These are phyloP conservation scores for Fusarium robinianum DNA, from an alignment of 2,329 filamentous ascomycete genomes.

Conservation along the genomic window DNA sequence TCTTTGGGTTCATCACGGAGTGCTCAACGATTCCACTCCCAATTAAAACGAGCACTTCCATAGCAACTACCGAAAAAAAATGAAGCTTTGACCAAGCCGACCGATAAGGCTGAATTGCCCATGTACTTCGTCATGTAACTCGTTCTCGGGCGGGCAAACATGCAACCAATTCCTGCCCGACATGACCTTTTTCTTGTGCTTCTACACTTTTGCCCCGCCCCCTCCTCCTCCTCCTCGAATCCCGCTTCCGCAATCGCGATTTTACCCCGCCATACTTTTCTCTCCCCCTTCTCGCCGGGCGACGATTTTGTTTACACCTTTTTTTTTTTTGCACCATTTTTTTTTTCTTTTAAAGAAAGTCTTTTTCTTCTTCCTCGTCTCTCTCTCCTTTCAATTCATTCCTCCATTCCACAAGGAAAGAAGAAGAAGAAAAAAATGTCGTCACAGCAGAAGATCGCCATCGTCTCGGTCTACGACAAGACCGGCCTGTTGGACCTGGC, in stretches of 20 bases:
- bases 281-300: slow-evolving; percentile 26
- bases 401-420: neutral
- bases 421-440: slow-evolving; percentile 44
- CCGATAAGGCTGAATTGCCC: no score
- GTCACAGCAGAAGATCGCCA: slow-evolving; percentile 68
- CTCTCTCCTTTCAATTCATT: slow-evolving; percentile 2
- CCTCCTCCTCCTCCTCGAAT: slow-evolving; percentile 29
- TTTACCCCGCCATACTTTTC: slow-evolving; percentile 39
- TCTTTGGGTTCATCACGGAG: no score
- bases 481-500: slow-evolving; percentile 91
- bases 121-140: no score
- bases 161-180: no score
- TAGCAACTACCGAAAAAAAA: no score
- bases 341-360: slow-evolving; percentile 19
- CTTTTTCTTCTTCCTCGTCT: neutral
- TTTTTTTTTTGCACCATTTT: slow-evolving; percentile 27
- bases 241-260: slow-evolving; percentile 25
- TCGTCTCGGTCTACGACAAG: slow-evolving; percentile 99
- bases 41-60: no score
- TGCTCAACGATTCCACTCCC: no score
- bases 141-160: no score
- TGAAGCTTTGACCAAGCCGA: no score
- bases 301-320: slow-evolving; percentile 23
- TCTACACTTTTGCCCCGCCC: slow-evolving; percentile 35
- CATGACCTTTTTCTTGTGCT: no score